Conservation (phyloP, 2,329 filamentous ascomycete genomes). For the Rugonectria rugulosa region DNA sequence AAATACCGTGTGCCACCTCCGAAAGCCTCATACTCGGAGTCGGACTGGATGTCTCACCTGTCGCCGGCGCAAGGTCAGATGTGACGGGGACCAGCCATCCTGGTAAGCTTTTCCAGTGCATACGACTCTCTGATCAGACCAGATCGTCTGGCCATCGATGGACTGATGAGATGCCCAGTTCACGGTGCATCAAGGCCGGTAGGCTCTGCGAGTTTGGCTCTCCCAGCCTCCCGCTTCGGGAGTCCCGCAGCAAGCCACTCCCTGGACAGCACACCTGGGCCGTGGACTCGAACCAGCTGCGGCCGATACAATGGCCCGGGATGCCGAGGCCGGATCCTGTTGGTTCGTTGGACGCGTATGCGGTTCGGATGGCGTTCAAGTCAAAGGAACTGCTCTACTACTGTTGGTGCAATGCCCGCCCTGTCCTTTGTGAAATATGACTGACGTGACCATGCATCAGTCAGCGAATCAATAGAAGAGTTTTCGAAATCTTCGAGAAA, state of each 20-base stretch:
- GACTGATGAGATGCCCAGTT: slow-evolving; percentile 7
- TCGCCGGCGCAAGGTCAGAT: slow-evolving; percentile 17
- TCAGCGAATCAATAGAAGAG: slow-evolving; percentile 24
- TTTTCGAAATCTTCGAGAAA: slow-evolving; percentile 10
- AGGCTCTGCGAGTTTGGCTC: slow-evolving; percentile 28
- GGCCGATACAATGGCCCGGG: not conserved
- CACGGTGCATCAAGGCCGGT: slow-evolving; percentile 20
- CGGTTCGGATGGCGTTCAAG: slow-evolving; percentile 33
- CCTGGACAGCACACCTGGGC: slow-evolving; percentile 36
- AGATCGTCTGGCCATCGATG: not conserved
- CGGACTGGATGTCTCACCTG: slow-evolving; percentile 19
- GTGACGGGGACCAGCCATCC: slow-evolving; percentile 19
- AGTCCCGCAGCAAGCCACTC: slow-evolving; percentile 27
- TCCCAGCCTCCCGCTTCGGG: slow-evolving; percentile 31
- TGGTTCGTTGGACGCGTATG: slow-evolving; percentile 30
- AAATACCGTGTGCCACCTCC: no score
- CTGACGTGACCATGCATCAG: not conserved
- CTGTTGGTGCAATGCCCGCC: slow-evolving; percentile 22
- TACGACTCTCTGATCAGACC: not conserved
- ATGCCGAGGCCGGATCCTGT: slow-evolving; percentile 12
- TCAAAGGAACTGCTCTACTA: slow-evolving; percentile 36
- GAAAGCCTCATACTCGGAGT: slow-evolving; percentile 20
- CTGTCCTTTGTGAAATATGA: no score
- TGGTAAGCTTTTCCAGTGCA: slow-evolving; percentile 29
- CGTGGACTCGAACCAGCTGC: not conserved